Base-by-base conservation (phyloP, 2,329 filamentous ascomycete species). In the Rhinocladiella mackenziei region DNA sequence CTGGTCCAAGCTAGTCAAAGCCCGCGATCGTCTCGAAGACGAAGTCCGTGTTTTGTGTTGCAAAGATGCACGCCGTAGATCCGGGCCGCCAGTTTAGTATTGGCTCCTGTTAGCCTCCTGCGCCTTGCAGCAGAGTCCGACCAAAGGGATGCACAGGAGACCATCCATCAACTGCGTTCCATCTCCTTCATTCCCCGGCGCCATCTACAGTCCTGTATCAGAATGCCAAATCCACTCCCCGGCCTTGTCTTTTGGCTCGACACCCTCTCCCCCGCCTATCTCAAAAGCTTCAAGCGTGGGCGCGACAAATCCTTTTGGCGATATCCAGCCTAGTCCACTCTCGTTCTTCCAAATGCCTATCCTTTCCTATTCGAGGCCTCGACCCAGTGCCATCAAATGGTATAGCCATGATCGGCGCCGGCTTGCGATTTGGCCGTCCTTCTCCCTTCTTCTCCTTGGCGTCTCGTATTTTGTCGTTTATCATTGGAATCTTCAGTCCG, bases 31-130 rank as follows among this genome's bases (percentile, higher is more conserved):
- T 43, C 32, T 38, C 43, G 43, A 42, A 32, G 19, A 30, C 29
- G 23, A 46, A 46, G 43, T 42, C 43, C 43, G 43, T 34, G n/a
- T 36, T 20, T 36, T n/a, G n/a, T n/a, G n/a, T n/a, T n/a, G n/a
- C n/a, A n/a, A n/a, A n/a, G n/a, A n/a, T n/a, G n/a, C n/a, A n/a
- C n/a, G n/a, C n/a, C n/a, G 38, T 28, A 31, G 43, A 41, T 42
- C 38, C 33, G 28, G 17, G 28, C 33, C 17, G 18, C 17, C 32
- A 35, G 9, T 32, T 34, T 25, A 14, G 34, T 26, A 10, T 28
- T n/a, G n/a, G n/a, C n/a, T n/a, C n/a, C n/a, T n/a, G n/a, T n/a
- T n/a, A n/a, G n/a, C n/a, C n/a, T n/a, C n/a, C n/a, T n/a, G n/a
- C n/a, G n/a, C n/a, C n/a, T n/a, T n/a, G n/a, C n/a, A n/a, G n/a